Percentiles rank a stretch among this genome's conserved stretches.
Conservation (phyloP, 1,284 basidiomycete genomes). For the Phellopilus nigrolimitatus region DNA sequence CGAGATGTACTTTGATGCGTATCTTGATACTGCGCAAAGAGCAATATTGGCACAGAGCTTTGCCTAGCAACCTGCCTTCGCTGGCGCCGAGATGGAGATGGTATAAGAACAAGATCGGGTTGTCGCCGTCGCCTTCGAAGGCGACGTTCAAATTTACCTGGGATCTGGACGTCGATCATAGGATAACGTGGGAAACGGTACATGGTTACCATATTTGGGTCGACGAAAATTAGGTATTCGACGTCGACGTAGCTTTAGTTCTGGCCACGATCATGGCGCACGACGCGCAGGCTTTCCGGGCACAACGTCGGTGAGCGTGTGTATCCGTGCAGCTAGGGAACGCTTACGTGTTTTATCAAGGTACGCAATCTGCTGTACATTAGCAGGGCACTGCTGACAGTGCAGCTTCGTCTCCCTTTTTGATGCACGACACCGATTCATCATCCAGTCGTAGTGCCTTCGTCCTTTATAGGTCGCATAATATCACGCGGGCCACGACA, state of each 20-base stretch:
- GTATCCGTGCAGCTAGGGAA: not conserved
- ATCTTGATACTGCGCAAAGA: too few species aligned
- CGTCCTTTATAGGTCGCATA: not conserved
- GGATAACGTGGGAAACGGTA: too few species aligned
- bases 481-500: constrained; percentile 1
- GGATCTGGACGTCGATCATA: too few species aligned
- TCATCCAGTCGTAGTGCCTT: not conserved
- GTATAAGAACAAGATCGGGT: not conserved
- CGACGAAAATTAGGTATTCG: not conserved
- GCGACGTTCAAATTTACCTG: too few species aligned
- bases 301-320: constrained; percentile 1
- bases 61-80: too few species aligned
- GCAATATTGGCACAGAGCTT: too few species aligned
- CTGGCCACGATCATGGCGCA: constrained; percentile 8
- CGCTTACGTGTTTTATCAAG: not conserved
- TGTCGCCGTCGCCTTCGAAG: too few species aligned
- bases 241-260: not conserved
- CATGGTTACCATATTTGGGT: not conserved
- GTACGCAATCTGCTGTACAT: not conserved
- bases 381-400: not conserved
- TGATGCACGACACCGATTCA: not conserved
- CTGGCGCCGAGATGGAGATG: not conserved
- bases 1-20: too few species aligned
- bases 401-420: too few species aligned
- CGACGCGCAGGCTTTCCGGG: not conserved